A percentile compares a stretch with the other conserved stretches of the same genome.
phyloP scores from a whole-genome alignment of 495 filamentous ascomycete genomes.

The Podospora sp. region DNA sequence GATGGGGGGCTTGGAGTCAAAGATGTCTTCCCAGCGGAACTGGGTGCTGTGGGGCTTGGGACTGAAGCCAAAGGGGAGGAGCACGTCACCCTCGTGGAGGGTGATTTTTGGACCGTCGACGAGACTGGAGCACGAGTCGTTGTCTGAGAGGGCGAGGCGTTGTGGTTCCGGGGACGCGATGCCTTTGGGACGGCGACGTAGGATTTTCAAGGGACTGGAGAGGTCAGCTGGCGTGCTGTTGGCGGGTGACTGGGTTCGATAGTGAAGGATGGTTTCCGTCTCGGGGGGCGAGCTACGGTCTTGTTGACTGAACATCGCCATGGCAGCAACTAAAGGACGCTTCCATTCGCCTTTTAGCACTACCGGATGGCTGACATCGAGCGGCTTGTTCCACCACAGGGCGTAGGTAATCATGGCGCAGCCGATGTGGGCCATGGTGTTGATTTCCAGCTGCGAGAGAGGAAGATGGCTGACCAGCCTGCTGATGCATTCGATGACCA shows the following conservation, averaged over 20 bases:
- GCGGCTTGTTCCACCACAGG: background rate
- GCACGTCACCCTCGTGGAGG: background rate
- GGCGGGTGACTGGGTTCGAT: background rate
- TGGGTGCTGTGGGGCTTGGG: background rate
- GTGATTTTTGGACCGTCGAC: background rate
- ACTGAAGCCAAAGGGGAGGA: constrained; percentile 2
- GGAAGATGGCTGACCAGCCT: background rate
- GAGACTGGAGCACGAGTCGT: background rate
- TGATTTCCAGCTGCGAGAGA: background rate
- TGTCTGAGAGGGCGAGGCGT: background rate
- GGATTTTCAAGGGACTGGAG: background rate
- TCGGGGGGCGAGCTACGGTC: background rate
- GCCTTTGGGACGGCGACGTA: background rate
- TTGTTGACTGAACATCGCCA: background rate
- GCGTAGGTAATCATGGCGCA: background rate
- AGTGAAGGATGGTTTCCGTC: background rate
- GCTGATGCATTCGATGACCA: background rate
- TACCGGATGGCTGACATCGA: background rate
- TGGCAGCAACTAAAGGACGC: background rate
- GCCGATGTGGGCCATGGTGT: background rate
- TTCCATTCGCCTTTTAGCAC: background rate
- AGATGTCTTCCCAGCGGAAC: background rate
- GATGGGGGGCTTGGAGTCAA: background rate
- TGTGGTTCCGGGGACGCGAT: background rate
- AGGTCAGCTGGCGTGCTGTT: background rate